A percentile compares a stretch with the other conserved stretches of the same genome.
Conservation (phyloP, 2,329 filamentous ascomycete species). For the Cylindrodendrum hubeiense region DNA sequence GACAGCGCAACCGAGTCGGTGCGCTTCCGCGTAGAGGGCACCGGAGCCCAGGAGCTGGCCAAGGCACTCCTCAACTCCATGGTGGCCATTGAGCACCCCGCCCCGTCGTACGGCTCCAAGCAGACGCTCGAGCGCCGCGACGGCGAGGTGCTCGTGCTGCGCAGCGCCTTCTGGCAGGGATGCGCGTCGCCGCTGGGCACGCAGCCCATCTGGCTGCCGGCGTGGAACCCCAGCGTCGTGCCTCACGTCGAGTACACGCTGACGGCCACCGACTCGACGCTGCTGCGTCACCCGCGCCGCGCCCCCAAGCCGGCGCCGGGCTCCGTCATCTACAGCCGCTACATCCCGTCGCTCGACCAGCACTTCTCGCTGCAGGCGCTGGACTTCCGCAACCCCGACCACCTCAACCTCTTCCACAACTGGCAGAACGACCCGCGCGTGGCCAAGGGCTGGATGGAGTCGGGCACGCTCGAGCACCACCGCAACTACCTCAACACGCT, state of each 20-base stretch:
- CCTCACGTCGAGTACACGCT: conserved; percentile 53
- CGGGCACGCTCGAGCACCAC: conserved; percentile 79
- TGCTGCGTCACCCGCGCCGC: conserved; percentile 73
- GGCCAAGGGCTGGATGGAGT: conserved; percentile 81
- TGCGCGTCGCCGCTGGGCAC: conserved; percentile 74
- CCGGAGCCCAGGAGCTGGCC: conserved; percentile 29
- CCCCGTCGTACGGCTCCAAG: not conserved
- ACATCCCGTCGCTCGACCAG: conserved; percentile 78
- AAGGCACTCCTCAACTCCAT: conserved; percentile 53
- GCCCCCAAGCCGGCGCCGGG: conserved; percentile 76
- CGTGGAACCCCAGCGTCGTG: conserved; percentile 50
- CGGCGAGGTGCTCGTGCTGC: conserved; percentile 56
- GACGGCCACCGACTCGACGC: conserved; percentile 46
- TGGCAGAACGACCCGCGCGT: conserved; percentile 88
- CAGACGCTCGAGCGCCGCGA: conserved; percentile 31
- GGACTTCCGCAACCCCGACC: conserved; percentile 70
- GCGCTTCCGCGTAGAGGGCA: conserved; percentile 38
- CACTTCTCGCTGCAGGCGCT: conserved; percentile 79
- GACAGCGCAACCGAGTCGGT: conserved; percentile 38
- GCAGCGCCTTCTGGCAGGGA: conserved; percentile 74
- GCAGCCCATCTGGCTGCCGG: conserved; percentile 69
- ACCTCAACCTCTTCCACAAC: conserved; percentile 76
- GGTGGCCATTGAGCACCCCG: conserved; percentile 56
- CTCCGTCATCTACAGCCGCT: conserved; percentile 79
- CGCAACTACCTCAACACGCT: conserved; percentile 74